Conservation (phyloP, 2,329 filamentous ascomycete genomes). For the Phyllosticta citrichinensis region DNA sequence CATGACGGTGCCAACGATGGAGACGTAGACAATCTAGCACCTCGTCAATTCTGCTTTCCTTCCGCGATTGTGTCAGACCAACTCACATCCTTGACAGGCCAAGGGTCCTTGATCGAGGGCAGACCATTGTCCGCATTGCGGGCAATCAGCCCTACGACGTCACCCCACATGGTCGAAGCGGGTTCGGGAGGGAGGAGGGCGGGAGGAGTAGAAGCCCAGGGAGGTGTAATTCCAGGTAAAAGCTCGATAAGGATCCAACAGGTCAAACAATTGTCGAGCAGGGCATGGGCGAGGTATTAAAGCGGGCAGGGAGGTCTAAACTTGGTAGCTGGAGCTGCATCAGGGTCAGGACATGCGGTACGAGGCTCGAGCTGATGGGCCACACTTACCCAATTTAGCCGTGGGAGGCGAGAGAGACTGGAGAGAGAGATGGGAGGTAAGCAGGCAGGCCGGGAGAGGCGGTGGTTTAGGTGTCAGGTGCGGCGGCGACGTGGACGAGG, state of each 20-base stretch:
- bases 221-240: neutral
- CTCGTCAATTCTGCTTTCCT: constrained; percentile 43
- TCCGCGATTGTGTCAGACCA: neutral
- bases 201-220: neutral
- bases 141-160: constrained; percentile 5
- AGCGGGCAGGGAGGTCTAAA: neutral
- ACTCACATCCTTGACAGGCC: constrained; percentile 33
- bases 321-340: neutral
- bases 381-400: neutral
- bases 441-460: neutral
- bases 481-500: neutral
- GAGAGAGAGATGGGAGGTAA: neutral
- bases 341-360: neutral
- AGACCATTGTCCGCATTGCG: constrained; percentile 20
- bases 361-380: neutral
- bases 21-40: constrained; percentile 5
- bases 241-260: neutral
- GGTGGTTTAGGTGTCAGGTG: neutral
- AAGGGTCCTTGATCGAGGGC: constrained; percentile 26
- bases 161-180: neutral
- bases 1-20: constrained; percentile 70
- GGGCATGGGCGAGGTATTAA: constrained; percentile 6
- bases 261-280: neutral
- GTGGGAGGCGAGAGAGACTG: neutral
- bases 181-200: neutral